A percentile compares a stretch with the other conserved stretches of the same genome.
Conservation (phyloP, 2,329 filamentous ascomycete species). For the Emergomyces africanus region DNA sequence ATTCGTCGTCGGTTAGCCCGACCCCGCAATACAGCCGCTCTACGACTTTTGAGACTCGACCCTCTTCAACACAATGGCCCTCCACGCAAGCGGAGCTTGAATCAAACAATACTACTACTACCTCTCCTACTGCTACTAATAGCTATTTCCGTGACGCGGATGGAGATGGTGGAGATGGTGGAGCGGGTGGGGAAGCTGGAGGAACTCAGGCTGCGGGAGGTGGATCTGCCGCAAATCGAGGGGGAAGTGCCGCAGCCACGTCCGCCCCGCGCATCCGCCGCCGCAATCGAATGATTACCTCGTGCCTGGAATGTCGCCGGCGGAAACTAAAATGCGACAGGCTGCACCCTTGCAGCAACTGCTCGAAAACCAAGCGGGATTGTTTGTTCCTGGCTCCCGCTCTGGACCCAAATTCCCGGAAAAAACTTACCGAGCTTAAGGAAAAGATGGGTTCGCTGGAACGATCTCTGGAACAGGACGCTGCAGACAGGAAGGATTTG, state of each 20-base stretch:
- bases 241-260: neutral
- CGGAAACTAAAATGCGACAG: slow-evolving; percentile 69
- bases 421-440: slow-evolving; percentile 63
- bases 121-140: too few relatives aligned
- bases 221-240: neutral
- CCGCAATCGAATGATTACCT: slow-evolving; percentile 57
- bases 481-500: slow-evolving; percentile 36
- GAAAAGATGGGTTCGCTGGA: slow-evolving; percentile 64
- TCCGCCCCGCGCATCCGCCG: slow-evolving; percentile 35
- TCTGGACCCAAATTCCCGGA: slow-evolving; percentile 56
- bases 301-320: slow-evolving; percentile 56
- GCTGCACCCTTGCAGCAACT: slow-evolving; percentile 53
- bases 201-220: neutral
- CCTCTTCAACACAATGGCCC: neutral
- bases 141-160: neutral
- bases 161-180: neutral
- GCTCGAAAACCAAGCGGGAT: slow-evolving; percentile 37
- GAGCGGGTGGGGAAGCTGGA: neutral
- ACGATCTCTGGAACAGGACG: slow-evolving; percentile 54
- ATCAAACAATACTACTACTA: too few relatives aligned
- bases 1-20: neutral
- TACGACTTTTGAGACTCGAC: neutral
- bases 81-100: neutral
- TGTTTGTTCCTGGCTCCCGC: slow-evolving; percentile 54
- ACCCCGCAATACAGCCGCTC: neutral